phyloP scores from a whole-genome alignment of 2,329 filamentous ascomycete genomes.

The Beauveria scarabaeidicola region DNA sequence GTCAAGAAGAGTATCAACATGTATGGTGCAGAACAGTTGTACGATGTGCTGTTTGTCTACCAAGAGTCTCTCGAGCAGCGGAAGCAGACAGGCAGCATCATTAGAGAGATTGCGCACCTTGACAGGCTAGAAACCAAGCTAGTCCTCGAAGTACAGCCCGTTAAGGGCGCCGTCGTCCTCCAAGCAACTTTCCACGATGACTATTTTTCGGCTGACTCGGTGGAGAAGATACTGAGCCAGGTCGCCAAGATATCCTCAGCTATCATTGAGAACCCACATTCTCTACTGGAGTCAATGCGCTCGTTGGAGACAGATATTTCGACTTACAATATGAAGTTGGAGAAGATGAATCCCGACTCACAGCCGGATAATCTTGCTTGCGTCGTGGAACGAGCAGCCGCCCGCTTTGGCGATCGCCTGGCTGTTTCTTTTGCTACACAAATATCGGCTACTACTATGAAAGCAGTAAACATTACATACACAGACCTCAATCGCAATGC shows the following conservation, averaged over 20 bases:
- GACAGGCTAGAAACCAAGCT: constrained; percentile 72
- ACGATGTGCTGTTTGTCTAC: constrained; percentile 75
- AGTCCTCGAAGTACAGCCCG: constrained; percentile 68
- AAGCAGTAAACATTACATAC: constrained; percentile 50
- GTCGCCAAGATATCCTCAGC: constrained; percentile 42
- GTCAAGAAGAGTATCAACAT: constrained; percentile 56
- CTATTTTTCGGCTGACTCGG: constrained; percentile 45
- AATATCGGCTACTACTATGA: constrained; percentile 1
- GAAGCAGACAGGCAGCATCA: constrained; percentile 21
- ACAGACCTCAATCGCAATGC: constrained; percentile 52
- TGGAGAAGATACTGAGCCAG: constrained; percentile 50
- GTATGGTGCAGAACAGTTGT: constrained; percentile 50
- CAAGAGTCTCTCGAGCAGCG: constrained; percentile 57
- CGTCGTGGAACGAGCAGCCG: constrained; percentile 41
- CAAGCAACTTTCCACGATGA: constrained; percentile 40
- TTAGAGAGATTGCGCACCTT: constrained; percentile 49
- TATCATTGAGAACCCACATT: constrained; percentile 21
- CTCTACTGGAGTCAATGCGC: not conserved
- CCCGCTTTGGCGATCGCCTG: not conserved
- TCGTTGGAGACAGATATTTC: not conserved
- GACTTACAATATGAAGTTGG: not conserved
- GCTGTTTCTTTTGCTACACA: constrained; percentile 8
- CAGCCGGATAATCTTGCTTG: constrained; percentile 53
- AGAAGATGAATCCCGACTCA: constrained; percentile 1
- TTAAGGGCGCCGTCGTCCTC: constrained; percentile 29